phyloP scores from a whole-genome alignment of 2,329 filamentous ascomycete genomes.

The Incumbomyces delicatus region DNA sequence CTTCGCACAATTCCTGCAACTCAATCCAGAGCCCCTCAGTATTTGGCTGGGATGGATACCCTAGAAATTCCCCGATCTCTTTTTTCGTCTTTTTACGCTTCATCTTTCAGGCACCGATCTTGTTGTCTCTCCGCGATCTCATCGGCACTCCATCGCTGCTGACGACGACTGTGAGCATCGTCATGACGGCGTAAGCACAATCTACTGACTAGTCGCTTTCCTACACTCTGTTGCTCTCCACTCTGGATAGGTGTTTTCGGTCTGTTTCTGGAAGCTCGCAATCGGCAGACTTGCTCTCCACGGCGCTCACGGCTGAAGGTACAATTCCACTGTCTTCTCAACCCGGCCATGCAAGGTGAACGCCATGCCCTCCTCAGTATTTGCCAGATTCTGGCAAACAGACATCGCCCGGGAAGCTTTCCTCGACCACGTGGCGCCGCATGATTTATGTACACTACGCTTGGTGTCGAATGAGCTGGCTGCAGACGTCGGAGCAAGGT shows the following conservation, averaged over 20 bases:
- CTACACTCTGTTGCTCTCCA: constrained; percentile 14
- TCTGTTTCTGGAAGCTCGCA: constrained; percentile 2
- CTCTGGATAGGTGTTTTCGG: constrained; percentile 11
- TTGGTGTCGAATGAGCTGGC: constrained; percentile 29
- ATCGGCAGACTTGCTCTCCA: not conserved
- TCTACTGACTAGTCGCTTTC: constrained; percentile 1
- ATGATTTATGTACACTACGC: constrained; percentile 28
- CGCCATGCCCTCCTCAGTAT: constrained; percentile 13
- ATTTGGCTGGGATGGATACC: constrained; percentile 4
- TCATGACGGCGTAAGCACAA: constrained; percentile 4
- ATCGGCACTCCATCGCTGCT: constrained; percentile 6
- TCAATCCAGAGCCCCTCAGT: constrained; percentile 4
- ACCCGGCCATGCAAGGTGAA: constrained; percentile 10
- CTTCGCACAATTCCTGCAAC: constrained; percentile 3
- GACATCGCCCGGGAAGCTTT: constrained; percentile 26
- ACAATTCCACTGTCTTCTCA: not conserved
- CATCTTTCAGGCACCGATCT: constrained; percentile 7
- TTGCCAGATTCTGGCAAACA: constrained; percentile 30
- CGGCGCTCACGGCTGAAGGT: not conserved
- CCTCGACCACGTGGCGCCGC: constrained; percentile 23
- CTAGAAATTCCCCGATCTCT: constrained; percentile 9
- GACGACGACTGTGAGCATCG: constrained; percentile 9
- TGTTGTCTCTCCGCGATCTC: constrained; percentile 7
- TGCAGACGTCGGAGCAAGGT: constrained; percentile 23
- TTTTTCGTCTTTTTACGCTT: constrained; percentile 4